These are phyloP conservation scores for Thermochaetoides thermophila DNA, from an alignment of 495 filamentous ascomycete genomes.

Conservation along the genomic window DNA sequence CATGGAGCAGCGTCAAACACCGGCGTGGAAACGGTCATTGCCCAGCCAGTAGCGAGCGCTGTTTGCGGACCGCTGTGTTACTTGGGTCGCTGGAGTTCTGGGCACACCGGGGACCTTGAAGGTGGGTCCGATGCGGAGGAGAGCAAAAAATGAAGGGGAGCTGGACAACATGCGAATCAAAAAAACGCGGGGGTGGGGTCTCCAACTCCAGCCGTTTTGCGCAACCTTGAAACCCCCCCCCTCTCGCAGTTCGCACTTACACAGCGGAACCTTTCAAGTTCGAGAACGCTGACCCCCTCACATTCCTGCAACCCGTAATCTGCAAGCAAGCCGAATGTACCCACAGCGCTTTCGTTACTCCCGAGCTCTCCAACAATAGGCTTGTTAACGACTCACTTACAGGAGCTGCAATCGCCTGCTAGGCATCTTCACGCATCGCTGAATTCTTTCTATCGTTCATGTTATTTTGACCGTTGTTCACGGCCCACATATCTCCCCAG, in stretches of 20 bases:
- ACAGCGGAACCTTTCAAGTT: neutral
- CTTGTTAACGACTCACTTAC: too few species aligned
- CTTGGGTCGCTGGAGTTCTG: neutral
- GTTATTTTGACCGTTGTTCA: too few species aligned
- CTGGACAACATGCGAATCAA: slow-evolving; percentile 2
- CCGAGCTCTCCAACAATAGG: neutral
- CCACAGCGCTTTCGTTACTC: neutral
- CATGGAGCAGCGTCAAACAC: neutral
- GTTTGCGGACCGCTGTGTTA: neutral
- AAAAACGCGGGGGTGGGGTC: slow-evolving; percentile 13
- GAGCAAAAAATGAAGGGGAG: slow-evolving; percentile 7
- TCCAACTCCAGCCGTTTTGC: slow-evolving; percentile 6
- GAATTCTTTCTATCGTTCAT: too few species aligned
- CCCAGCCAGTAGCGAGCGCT: too few species aligned
- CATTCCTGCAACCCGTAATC: too few species aligned
- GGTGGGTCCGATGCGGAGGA: slow-evolving; percentile 3
- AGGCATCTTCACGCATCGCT: too few species aligned
- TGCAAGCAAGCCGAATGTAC: neutral
- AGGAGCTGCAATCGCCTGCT: too few species aligned
- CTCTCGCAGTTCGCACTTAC: neutral
- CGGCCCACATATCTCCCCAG: too few species aligned
- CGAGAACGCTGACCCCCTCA: too few species aligned
- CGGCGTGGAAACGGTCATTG: too few species aligned
- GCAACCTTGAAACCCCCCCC: neutral
- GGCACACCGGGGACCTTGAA: neutral